A percentile compares a stretch with the other conserved stretches of the same genome.
Conservation (phyloP, 305 asterid genomes). For the Fraxinus latifolia region DNA sequence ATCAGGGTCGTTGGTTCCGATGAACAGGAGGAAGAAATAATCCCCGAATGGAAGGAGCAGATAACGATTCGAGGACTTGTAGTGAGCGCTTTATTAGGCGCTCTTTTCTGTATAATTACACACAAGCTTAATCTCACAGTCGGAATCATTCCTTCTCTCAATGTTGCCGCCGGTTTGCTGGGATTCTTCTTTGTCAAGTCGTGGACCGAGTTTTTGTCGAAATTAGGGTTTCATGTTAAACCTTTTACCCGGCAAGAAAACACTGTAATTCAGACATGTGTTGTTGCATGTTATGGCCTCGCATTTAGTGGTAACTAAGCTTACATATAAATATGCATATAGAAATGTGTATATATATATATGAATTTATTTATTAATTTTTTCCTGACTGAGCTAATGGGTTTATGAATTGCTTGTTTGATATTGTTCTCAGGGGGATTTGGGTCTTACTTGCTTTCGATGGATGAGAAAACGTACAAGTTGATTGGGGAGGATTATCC, state of each 20-base stretch:
- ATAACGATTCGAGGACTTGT: constrained; percentile 79
- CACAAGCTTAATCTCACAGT: constrained; percentile 93
- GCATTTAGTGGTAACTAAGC: constrained; percentile 70
- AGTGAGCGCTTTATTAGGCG: constrained; percentile 77
- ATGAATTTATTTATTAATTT: too few relatives aligned
- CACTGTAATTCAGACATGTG: constrained; percentile 94
- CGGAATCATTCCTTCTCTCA: constrained; percentile 85
- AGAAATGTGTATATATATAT: background rate
- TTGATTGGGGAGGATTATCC: constrained; percentile 86
- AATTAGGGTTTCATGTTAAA: constrained; percentile 45
- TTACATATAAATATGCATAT: background rate
- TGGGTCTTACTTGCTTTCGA: constrained; percentile 85
- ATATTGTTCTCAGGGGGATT: constrained; percentile 65
- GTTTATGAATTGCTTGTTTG: background rate
- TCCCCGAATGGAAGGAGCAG: constrained; percentile 87
- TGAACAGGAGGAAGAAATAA: constrained; percentile 25
- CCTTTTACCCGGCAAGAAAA: constrained; percentile 93
- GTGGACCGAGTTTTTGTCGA: constrained; percentile 62
- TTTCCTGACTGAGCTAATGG: background rate
- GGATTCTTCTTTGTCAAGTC: constrained; percentile 86
- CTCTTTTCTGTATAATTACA: constrained; percentile 81
- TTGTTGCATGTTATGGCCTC: constrained; percentile 93
- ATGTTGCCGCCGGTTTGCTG: constrained; percentile 89
- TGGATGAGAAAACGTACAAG: constrained; percentile 90
- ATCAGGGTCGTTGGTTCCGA: constrained; percentile 22